Percentiles rank a stretch among this genome's conserved stretches.
Evolutionary conservation across 1,139 yeast genomes (phyloP).

Genomic region (Saccharomyces hybrid): DNA sequence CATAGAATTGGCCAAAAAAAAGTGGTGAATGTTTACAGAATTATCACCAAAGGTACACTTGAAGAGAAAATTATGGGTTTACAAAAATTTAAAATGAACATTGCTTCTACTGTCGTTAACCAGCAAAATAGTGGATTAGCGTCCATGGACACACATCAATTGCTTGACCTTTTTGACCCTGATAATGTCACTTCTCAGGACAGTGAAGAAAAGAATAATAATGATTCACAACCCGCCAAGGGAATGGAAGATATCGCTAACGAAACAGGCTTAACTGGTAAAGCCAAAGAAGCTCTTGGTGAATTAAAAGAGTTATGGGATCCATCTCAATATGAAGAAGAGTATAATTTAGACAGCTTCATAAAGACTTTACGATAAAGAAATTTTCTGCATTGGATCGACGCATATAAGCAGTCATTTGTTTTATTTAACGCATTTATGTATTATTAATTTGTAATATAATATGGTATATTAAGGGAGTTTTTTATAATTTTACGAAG

Average conservation of each 20-base stretch:
- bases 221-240: constrained; percentile 25
- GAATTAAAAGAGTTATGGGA: constrained; percentile 96
- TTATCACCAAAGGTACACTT: constrained; percentile 84
- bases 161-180: constrained; percentile 75
- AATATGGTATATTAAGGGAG: constrained; percentile 1
- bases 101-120: constrained; percentile 91
- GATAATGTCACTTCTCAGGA: constrained; percentile 39
- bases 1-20: constrained; percentile 97
- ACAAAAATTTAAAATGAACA: constrained; percentile 93
- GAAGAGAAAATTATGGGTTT: constrained; percentile 98
- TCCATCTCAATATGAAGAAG: constrained; percentile 91
- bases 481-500: background rate
- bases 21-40: constrained; percentile 88
- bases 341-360: constrained; percentile 86
- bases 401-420: background rate
- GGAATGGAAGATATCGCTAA: constrained; percentile 35
- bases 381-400: background rate
- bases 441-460: background rate
- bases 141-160: constrained; percentile 94
- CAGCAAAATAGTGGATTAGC: constrained; percentile 93
- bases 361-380: constrained; percentile 58
- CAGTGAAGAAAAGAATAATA: constrained; percentile 19
- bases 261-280: constrained; percentile 36
- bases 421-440: constrained; percentile 2
- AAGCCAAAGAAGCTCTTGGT: constrained; percentile 47